Evolutionary conservation across 2,329 filamentous ascomycete species (phyloP).

Genomic region (Pyrenochaeta sp.): DNA sequence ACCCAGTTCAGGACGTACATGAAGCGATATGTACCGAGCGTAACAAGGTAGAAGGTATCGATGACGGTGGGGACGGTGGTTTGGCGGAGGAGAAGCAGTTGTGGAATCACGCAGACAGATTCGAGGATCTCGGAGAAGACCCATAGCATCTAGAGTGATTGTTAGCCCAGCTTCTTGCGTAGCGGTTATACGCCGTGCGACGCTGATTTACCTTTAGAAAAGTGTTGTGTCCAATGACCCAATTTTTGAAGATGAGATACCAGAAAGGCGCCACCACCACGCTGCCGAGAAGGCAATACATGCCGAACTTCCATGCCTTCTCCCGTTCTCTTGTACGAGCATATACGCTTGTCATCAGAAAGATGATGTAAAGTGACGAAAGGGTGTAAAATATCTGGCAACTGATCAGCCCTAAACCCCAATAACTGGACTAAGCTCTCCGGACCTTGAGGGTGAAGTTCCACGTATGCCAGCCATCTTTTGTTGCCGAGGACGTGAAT

Average conservation of each 20-base stretch:
- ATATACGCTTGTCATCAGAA: slow-evolving; percentile 85
- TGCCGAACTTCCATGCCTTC: slow-evolving; percentile 90
- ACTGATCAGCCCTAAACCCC: slow-evolving; percentile 20
- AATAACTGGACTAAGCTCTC: neutral
- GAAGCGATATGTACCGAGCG: slow-evolving; percentile 85
- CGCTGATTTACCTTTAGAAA: slow-evolving; percentile 51
- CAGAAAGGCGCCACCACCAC: slow-evolving; percentile 75
- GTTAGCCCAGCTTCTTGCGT: slow-evolving; percentile 1
- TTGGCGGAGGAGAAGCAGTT: slow-evolving; percentile 89
- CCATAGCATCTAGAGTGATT: slow-evolving; percentile 72
- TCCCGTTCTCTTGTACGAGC: slow-evolving; percentile 90
- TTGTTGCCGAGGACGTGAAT: slow-evolving; percentile 60
- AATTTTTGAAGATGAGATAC: slow-evolving; percentile 71
- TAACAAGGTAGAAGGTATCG: slow-evolving; percentile 92
- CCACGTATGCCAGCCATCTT: slow-evolving; percentile 46
- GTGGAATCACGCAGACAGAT: slow-evolving; percentile 87
- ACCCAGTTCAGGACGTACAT: slow-evolving; percentile 96
- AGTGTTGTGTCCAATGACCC: slow-evolving; percentile 50
- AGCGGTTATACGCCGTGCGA: neutral
- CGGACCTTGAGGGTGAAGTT: slow-evolving; percentile 78
- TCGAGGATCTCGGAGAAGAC: slow-evolving; percentile 92
- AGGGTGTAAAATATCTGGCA: slow-evolving; percentile 79
- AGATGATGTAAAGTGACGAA: slow-evolving; percentile 85
- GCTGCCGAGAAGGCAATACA: slow-evolving; percentile 71
- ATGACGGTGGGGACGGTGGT: slow-evolving; percentile 96